Base-by-base conservation (phyloP, 2,329 filamentous ascomycete species). In the Tympanopsis confertula region DNA sequence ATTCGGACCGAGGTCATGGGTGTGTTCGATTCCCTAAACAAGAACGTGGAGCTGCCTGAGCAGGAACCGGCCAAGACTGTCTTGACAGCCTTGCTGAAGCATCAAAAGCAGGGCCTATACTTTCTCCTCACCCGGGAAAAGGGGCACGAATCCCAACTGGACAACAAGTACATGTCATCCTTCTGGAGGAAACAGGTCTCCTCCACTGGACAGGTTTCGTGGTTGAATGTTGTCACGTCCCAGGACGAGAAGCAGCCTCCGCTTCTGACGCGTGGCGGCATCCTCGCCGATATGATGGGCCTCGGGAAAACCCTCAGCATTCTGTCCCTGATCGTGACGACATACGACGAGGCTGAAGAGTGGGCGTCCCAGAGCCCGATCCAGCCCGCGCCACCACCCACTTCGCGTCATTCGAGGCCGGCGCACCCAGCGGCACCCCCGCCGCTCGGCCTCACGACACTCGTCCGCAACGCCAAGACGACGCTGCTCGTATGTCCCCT, bases 401-500 rank as follows among this genome's bases (percentile, higher is more conserved):
- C 50, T 15, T 37, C 40, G 7, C 49, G 48, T 15, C 51, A 48
- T 17, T 65, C 65, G 39, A 53, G 62, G 28, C 46, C 60, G 17
- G 57, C 65, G 17, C 53, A 51, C 22, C 22, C 22, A n/a, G 22
- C 22, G 7, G n/a, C n/a, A 20, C 64, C 65, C 15, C 54, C 63
- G 15, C 52, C 57, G 1, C 54, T 76, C 14, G 65, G 59, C 2
- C 55, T 76, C 15, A 73, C 69, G 12, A 59, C 51, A 10, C 53
- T 83, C n/a, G 59, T 62, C 15, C 67, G 66, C 30, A 94, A 95
- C 50, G 77, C 75, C 4, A 82, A 78, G 50, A 78, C 84, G 1
- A 96, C 91, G 0, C 65, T 98, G 20, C 69, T 98, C 14, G 76
- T 98, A 13, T 93, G 84, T 40, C 91, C 91, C 1, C 69, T 95